phyloP scores from a whole-genome alignment of 2,329 filamentous ascomycete genomes.

The Stachybotrys chlorohalonatus region DNA sequence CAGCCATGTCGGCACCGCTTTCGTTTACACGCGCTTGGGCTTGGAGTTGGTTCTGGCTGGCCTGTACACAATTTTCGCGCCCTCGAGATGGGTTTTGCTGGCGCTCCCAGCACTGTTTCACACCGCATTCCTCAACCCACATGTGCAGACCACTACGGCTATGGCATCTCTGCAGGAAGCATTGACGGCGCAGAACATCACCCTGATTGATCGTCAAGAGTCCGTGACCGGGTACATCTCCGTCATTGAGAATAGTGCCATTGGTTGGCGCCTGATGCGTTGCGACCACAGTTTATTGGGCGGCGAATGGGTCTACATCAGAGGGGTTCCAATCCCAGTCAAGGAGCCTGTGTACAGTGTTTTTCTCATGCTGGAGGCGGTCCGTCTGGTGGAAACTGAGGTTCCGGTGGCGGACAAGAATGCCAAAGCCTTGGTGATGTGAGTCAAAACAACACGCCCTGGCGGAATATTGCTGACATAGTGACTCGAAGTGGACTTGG shows the following conservation, averaged over 20 bases:
- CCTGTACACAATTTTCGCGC: constrained; percentile 56
- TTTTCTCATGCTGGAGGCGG: constrained; percentile 92
- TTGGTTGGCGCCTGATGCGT: constrained; percentile 71
- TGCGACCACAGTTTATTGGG: constrained; percentile 93
- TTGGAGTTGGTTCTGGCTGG: constrained; percentile 60
- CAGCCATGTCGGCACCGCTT: constrained; percentile 47
- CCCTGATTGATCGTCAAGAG: constrained; percentile 71
- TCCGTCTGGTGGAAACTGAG: constrained; percentile 63
- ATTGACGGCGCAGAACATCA: constrained; percentile 58
- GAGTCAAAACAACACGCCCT: constrained; percentile 23
- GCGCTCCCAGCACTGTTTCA: constrained; percentile 66
- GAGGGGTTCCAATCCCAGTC: constrained; percentile 37
- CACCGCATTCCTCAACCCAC: constrained; percentile 63
- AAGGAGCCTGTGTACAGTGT: constrained; percentile 89
- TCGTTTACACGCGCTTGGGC: constrained; percentile 61
- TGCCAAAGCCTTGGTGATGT: constrained; percentile 80
- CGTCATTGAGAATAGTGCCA: constrained; percentile 65
- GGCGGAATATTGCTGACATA: constrained; percentile 3
- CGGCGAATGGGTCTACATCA: constrained; percentile 69
- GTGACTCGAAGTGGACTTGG: constrained; percentile 61
- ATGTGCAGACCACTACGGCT: constrained; percentile 54
- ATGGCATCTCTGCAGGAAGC: constrained; percentile 56
- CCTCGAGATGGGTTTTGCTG: constrained; percentile 58
- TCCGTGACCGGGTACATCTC: constrained; percentile 89
- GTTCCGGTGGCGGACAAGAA: constrained; percentile 48